These are phyloP conservation scores for Colletotrichum eremochloae DNA, from an alignment of 2,329 filamentous ascomycete species.

Conservation along the genomic window DNA sequence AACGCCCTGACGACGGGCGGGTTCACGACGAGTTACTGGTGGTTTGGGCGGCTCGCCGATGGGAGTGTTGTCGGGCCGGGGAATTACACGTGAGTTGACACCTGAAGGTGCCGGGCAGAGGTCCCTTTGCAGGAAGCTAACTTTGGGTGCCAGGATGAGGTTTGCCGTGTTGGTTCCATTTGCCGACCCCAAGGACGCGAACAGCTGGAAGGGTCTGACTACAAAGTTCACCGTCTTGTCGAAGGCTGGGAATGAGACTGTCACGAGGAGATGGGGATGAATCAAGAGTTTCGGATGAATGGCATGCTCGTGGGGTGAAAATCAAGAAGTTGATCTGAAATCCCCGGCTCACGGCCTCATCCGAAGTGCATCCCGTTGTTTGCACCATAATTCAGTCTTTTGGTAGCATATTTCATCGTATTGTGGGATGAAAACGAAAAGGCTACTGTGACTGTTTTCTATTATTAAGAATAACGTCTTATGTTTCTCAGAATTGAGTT, in stretches of 20 bases:
- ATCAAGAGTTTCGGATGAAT: neutral
- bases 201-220: constrained; percentile 37
- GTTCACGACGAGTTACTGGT: constrained; percentile 51
- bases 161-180: constrained; percentile 31
- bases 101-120: no score
- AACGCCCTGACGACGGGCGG: constrained; percentile 49
- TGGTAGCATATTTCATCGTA: no score
- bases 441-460: no score
- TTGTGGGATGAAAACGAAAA: no score
- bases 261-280: neutral
- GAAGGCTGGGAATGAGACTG: constrained; percentile 17
- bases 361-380: no score
- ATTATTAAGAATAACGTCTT: no score
- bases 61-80: constrained; percentile 56
- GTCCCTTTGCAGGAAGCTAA: neutral
- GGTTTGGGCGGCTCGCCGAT: constrained; percentile 59
- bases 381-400: no score
- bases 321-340: no score
- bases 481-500: neutral
- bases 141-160: constrained; percentile 16
- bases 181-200: constrained; percentile 5
- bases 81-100: constrained; percentile 53
- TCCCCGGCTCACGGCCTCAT: no score
- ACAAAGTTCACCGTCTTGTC: constrained; percentile 28
- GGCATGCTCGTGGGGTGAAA: no score